Percentiles rank a stretch among this genome's conserved stretches.
These are phyloP conservation scores for Aspergillaceae sp. DNA, from an alignment of 2,329 filamentous ascomycete species.

Conservation along the genomic window DNA sequence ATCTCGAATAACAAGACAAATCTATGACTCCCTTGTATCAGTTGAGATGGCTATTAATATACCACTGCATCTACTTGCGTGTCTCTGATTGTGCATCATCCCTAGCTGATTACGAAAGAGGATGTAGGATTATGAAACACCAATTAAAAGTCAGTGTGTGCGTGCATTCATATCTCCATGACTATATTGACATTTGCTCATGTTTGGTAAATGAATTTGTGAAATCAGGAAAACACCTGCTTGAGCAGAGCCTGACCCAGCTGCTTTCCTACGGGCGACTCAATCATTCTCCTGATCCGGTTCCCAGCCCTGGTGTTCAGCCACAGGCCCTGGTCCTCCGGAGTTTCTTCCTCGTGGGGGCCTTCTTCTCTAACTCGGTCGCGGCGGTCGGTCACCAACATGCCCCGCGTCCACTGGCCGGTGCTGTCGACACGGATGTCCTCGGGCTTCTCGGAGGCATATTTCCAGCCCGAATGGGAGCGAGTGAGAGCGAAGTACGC, in stretches of 20 bases:
- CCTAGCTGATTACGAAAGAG: too few species aligned
- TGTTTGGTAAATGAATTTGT: too few species aligned
- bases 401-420: conserved; percentile 90
- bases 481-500: conserved; percentile 67
- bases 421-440: conserved; percentile 84
- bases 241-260: conserved; percentile 61
- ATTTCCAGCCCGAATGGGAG: conserved; percentile 28
- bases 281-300: conserved; percentile 64
- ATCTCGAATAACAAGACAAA: too few species aligned
- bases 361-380: conserved; percentile 36
- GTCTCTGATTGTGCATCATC: too few species aligned
- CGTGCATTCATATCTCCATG: background rate
- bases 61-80: too few species aligned
- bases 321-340: conserved; percentile 70
- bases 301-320: conserved; percentile 66
- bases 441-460: conserved; percentile 51
- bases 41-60: too few species aligned
- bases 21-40: too few species aligned
- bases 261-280: conserved; percentile 56
- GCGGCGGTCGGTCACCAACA: conserved; percentile 76
- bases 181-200: too few species aligned
- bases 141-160: too few species aligned
- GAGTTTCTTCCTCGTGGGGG: conserved; percentile 43
- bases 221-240: conserved; percentile 49
- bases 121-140: too few species aligned